Conservation (phyloP, 495 filamentous ascomycete species). For the Hyaloscypha variabilis region DNA sequence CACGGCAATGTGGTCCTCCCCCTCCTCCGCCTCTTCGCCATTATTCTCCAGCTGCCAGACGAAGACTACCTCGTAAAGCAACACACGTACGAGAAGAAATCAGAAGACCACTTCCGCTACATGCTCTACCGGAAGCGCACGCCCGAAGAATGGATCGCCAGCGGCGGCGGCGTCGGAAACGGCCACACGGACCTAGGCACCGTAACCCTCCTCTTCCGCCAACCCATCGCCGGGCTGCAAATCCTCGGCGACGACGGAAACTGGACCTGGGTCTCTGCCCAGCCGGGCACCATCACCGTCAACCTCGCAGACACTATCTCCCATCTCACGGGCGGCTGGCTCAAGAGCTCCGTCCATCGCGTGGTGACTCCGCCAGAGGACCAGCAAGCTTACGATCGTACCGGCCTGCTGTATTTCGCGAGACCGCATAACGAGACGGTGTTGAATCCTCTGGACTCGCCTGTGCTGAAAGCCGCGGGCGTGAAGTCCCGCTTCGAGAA, state of each 20-base stretch:
- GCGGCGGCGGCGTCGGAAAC: constrained; percentile 40
- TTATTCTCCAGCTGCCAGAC: constrained; percentile 53
- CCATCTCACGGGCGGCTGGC: constrained; percentile 49
- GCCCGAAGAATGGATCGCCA: constrained; percentile 46
- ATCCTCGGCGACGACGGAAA: constrained; percentile 43
- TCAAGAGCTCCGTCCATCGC: constrained; percentile 56
- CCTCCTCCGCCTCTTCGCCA: constrained; percentile 52
- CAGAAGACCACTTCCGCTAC: constrained; percentile 55
- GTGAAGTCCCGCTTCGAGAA: constrained; percentile 33
- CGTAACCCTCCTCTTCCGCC: constrained; percentile 56
- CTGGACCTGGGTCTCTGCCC: constrained; percentile 49
- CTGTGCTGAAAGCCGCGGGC: constrained; percentile 35
- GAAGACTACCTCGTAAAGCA: constrained; percentile 53
- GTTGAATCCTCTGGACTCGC: constrained; percentile 41
- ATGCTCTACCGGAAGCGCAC: constrained; percentile 53
- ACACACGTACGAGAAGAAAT: constrained; percentile 54
- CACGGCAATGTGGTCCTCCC: constrained; percentile 51
- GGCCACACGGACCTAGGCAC: constrained; percentile 60
- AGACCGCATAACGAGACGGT: constrained; percentile 45
- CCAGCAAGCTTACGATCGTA: constrained; percentile 49
- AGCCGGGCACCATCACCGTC: constrained; percentile 53
- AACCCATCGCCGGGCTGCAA: constrained; percentile 58
- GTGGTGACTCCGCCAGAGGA: constrained; percentile 51
- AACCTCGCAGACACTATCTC: constrained; percentile 53
- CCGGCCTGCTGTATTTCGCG: constrained; percentile 51